phyloP scores from a whole-genome alignment of 1,284 basidiomycete genomes.

The Fomitopsis palustris region DNA sequence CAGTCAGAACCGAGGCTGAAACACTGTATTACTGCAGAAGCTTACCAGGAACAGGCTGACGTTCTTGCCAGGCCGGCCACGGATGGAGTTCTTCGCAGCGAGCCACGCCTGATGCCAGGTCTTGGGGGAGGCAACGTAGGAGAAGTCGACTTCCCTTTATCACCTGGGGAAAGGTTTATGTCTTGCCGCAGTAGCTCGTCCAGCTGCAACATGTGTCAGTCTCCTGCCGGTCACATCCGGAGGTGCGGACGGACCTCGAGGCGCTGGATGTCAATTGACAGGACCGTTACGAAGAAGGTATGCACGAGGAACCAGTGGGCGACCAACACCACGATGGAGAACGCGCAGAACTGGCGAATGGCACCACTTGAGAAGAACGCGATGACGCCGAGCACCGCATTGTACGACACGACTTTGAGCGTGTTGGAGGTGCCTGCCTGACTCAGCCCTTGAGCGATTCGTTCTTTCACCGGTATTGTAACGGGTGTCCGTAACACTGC shows the following conservation, averaged over 20 bases:
- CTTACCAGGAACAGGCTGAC: constrained; percentile 77
- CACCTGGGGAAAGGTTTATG: constrained; percentile 41
- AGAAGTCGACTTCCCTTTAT: constrained; percentile 26
- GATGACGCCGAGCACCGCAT: constrained; percentile 77
- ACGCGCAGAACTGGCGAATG: constrained; percentile 90
- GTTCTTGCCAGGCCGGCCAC: constrained; percentile 75
- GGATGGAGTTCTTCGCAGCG: constrained; percentile 48
- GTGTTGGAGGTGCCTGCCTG: constrained; percentile 90
- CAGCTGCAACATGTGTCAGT: constrained; percentile 42
- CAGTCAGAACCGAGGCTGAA: not conserved
- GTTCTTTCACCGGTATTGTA: constrained; percentile 86
- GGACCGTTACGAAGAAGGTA: constrained; percentile 87
- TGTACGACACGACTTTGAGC: constrained; percentile 87
- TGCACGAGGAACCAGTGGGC: constrained; percentile 96
- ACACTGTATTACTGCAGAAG: constrained; percentile 3
- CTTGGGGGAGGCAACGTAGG: constrained; percentile 37
- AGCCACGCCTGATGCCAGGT: constrained; percentile 43
- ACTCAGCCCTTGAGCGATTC: constrained; percentile 87
- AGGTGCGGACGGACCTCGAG: constrained; percentile 57
- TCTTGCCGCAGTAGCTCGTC: constrained; percentile 76
- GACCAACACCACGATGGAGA: constrained; percentile 91
- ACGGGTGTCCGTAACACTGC: constrained; percentile 90
- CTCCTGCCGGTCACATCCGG: not conserved
- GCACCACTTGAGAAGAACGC: constrained; percentile 78
- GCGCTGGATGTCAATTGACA: constrained; percentile 89